These are phyloP conservation scores for Blastocystis sp. DNA, from an alignment of 352 stramenopile species.

Conservation along the genomic window DNA sequence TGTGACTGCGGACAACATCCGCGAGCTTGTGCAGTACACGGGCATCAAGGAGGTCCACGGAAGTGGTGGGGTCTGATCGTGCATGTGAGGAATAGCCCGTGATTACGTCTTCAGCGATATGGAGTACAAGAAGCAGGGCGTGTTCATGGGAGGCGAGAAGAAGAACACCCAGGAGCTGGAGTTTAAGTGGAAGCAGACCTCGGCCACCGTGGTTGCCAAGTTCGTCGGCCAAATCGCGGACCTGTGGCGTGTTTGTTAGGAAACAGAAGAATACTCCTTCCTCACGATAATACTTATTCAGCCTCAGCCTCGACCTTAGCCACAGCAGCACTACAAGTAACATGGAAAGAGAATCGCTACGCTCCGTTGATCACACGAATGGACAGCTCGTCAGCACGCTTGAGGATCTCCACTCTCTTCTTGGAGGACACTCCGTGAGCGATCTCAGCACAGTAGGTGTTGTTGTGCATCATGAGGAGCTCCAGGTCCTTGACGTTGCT, in stretches of 20 bases:
- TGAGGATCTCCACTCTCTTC: too few relatives aligned
- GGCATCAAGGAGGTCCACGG: conserved; percentile 41
- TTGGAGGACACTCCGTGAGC: too few relatives aligned
- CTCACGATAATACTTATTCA: background rate
- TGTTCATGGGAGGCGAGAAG: conserved; percentile 63
- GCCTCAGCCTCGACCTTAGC: too few relatives aligned
- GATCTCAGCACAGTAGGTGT: too few relatives aligned
- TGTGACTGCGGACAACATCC: conserved; percentile 23
- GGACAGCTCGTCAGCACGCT: too few relatives aligned
- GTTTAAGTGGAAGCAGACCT: conserved; percentile 53
- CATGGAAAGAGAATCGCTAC: too few relatives aligned
- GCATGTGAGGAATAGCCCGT: background rate
- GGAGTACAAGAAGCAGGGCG: conserved; percentile 44
- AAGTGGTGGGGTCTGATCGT: conserved; percentile 1
- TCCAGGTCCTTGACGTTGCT: too few relatives aligned
- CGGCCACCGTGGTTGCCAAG: background rate
- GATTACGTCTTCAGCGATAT: conserved; percentile 31
- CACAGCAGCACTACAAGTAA: too few relatives aligned
- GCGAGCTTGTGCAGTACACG: conserved; percentile 34
- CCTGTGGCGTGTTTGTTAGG: background rate
- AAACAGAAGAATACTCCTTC: background rate
- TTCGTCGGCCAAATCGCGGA: background rate
- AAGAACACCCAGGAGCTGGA: conserved; percentile 57
- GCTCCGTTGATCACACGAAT: too few relatives aligned
- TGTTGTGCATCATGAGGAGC: too few relatives aligned